Conservation (phyloP, 164 flowering plant genomes). For the Kalanchoe fedtschenkoi region DNA sequence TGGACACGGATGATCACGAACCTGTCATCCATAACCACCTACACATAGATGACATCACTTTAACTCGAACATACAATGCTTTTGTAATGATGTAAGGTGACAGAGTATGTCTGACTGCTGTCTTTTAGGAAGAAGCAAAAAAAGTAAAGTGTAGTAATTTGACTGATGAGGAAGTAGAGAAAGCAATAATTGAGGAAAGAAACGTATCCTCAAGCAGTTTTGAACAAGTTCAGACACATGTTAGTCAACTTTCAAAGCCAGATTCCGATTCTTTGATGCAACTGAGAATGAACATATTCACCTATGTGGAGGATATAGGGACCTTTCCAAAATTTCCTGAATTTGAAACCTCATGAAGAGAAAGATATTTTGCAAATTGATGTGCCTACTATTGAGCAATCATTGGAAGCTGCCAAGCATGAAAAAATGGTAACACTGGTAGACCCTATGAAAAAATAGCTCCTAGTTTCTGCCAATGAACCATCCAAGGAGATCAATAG, state of each 20-base stretch:
- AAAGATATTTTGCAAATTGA: slow-evolving; percentile 13
- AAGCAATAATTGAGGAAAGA: slow-evolving; percentile 65
- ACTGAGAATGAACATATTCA: slow-evolving; percentile 69
- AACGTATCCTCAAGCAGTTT: slow-evolving; percentile 19
- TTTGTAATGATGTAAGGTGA: slow-evolving; percentile 24
- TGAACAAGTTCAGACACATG: neutral
- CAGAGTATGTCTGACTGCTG: slow-evolving; percentile 61
- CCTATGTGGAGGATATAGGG: slow-evolving; percentile 92
- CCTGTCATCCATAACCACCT: slow-evolving; percentile 15
- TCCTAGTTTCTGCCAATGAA: slow-evolving; percentile 8
- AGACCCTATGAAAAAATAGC: no score
- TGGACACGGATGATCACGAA: slow-evolving; percentile 62
- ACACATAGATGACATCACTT: neutral
- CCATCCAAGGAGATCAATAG: slow-evolving; percentile 30
- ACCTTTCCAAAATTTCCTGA: slow-evolving; percentile 44
- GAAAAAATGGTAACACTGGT: slow-evolving; percentile 14
- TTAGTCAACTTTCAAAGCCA: slow-evolving; percentile 3
- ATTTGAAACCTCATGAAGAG: slow-evolving; percentile 16
- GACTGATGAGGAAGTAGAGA: slow-evolving; percentile 67
- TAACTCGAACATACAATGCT: slow-evolving; percentile 14
- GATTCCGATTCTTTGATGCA: slow-evolving; percentile 44
- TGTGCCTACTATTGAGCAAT: slow-evolving; percentile 14
- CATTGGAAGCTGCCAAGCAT: slow-evolving; percentile 10
- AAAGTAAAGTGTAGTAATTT: slow-evolving; percentile 31
- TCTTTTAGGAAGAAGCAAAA: slow-evolving; percentile 76